Conservation (phyloP, 805 yeast species). For the Metschnikowia santaceciliae region DNA sequence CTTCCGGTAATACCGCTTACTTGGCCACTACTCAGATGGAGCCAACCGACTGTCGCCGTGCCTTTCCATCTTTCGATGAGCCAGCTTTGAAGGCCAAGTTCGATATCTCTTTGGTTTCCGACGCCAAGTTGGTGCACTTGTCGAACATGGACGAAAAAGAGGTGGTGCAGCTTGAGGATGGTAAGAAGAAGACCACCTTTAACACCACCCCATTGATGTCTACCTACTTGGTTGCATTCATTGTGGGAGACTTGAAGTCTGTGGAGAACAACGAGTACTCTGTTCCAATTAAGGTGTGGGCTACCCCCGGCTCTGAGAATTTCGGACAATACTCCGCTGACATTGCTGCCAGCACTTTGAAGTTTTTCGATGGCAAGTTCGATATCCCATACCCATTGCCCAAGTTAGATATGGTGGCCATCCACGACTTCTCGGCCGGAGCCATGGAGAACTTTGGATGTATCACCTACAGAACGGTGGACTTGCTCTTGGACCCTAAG, state of each 20-base stretch:
- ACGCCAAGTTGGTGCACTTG: constrained; percentile 52
- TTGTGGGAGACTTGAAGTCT: constrained; percentile 74
- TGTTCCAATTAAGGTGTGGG: constrained; percentile 75
- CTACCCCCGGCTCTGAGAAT: constrained; percentile 72
- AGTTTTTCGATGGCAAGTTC: constrained; percentile 67
- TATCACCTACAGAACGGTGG: constrained; percentile 75
- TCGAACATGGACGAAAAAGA: constrained; percentile 66
- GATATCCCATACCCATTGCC: constrained; percentile 77
- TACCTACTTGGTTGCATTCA: constrained; percentile 80
- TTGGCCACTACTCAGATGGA: constrained; percentile 85
- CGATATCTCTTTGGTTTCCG: constrained; percentile 58
- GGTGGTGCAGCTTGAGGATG: constrained; percentile 39
- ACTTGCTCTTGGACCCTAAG: constrained; percentile 66
- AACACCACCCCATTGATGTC: constrained; percentile 80
- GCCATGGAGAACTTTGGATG: constrained; percentile 90
- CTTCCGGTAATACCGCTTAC: constrained; percentile 61
- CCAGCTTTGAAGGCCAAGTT: constrained; percentile 76
- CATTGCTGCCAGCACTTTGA: constrained; percentile 69
- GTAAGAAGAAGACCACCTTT: constrained; percentile 55
- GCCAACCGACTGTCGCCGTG: constrained; percentile 82
- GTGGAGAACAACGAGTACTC: constrained; percentile 63
- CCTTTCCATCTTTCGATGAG: constrained; percentile 84
- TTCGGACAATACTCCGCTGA: constrained; percentile 73
- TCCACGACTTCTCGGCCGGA: constrained; percentile 80
- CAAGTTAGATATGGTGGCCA: constrained; percentile 77